Evolutionary conservation across 768 basidiomycete genomes (phyloP), one percentile per base, ranked within the genome.

Genomic region (Boletus tomentosulus): DNA sequence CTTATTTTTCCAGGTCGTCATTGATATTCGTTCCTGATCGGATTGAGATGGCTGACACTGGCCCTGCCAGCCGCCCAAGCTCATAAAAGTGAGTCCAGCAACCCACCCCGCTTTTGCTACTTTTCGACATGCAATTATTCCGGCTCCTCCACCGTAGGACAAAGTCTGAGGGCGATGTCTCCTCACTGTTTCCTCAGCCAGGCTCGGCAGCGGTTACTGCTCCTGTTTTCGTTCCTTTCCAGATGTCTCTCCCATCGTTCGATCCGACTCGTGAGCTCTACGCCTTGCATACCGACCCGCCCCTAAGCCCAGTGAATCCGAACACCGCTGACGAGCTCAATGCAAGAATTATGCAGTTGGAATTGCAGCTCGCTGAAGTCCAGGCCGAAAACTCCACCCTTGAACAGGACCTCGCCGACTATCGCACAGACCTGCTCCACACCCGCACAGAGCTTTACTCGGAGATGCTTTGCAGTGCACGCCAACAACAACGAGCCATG

Each of bases 101-200:
- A 30, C 2, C 10, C 7, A 37, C 25, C 5, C 15, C 13, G 7
- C 15, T 25, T 35, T 46, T 37, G 6, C 27, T 22, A 9, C 16
- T 28, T 22, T 27, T 47, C 46, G 51, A 47, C 54, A 80, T 80
- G 79, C 74, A 72, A 6, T 76, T 79, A 60, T 78, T 78, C 71
- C 69, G 68, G 57, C 67, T 78, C 27, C 74, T 78, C 25, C 75
- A 80, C 57, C 76, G 78, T 60, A 74, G 71, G 54, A 70, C 77
- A 50, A 77, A 72, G 62, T 81, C 79, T 19, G 78, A 76, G 30
- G 58, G 73, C 34, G 72, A 74, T 22, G 72, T 77, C 48, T 62
- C 64, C 25, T 57, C 52, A 19, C 56, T 71, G 50, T 12, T 58
- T 9, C 42, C 34, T 15, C 54, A 41, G 47, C 45, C 48, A 35